phyloP scores from a whole-genome alignment of 805 yeast genomes.

The Myxozyma sirexii region DNA sequence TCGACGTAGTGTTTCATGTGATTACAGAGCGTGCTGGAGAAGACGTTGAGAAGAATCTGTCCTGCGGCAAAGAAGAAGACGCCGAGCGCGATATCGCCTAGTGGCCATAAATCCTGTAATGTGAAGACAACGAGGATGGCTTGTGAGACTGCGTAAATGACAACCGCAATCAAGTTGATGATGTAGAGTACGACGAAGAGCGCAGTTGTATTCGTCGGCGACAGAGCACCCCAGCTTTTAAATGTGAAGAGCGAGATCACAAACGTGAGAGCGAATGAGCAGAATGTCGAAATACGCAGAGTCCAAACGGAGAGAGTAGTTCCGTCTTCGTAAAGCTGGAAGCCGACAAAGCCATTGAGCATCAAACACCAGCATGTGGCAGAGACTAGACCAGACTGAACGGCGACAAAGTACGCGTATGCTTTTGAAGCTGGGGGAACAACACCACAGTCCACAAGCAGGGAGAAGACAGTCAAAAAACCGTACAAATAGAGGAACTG shows the following conservation, averaged over 20 bases:
- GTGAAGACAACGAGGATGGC: constrained; percentile 65
- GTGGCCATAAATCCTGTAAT: constrained; percentile 80
- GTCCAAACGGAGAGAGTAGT: constrained; percentile 63
- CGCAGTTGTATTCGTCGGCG: constrained; percentile 60
- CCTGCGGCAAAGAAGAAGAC: constrained; percentile 75
- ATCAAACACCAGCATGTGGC: constrained; percentile 71
- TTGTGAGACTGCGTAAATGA: constrained; percentile 68
- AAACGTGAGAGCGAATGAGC: constrained; percentile 67
- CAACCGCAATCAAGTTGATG: constrained; percentile 66
- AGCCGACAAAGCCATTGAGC: constrained; percentile 76
- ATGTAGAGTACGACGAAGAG: constrained; percentile 72
- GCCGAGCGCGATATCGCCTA: constrained; percentile 78
- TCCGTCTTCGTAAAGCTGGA: constrained; percentile 95
- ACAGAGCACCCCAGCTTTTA: constrained; percentile 54
- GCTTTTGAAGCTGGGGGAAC: constrained; percentile 78
- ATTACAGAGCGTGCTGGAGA: constrained; percentile 67
- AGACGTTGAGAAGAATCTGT: constrained; percentile 73
- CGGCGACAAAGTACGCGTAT: constrained; percentile 80
- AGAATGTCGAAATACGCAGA: constrained; percentile 54
- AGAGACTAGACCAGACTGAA: constrained; percentile 74
- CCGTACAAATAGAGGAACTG: constrained; percentile 66
- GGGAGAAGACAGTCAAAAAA: constrained; percentile 60
- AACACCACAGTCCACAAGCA: constrained; percentile 90
- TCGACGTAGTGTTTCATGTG: constrained; percentile 83
- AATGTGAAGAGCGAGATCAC: constrained; percentile 73